Conservation (phyloP, 768 basidiomycete genomes). For the Suillus variegatus region DNA sequence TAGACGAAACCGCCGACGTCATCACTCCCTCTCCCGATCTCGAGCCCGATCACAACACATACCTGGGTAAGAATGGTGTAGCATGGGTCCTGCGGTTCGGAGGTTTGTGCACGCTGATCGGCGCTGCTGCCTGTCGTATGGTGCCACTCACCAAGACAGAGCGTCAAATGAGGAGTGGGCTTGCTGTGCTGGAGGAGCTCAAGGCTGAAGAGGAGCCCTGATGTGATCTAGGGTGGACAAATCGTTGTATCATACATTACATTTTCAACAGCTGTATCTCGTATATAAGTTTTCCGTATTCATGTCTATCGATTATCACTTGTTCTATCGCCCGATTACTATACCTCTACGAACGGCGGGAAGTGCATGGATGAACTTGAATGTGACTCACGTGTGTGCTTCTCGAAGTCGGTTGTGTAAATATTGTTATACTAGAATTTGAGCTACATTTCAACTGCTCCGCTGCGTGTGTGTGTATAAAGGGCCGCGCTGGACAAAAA, state of each 20-base stretch:
- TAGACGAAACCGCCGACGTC: slow-evolving; percentile 50
- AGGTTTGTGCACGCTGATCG: slow-evolving; percentile 79
- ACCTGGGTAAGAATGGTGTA: slow-evolving; percentile 85
- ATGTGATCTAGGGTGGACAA: neutral
- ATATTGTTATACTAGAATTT: too few species aligned
- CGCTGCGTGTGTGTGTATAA: too few species aligned
- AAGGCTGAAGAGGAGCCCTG: slow-evolving; percentile 58
- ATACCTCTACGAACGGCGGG: too few species aligned
- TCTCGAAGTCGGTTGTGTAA: too few species aligned
- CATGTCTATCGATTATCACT: neutral
- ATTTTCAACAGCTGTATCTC: neutral
- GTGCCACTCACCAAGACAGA: slow-evolving; percentile 91
- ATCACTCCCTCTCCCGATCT: slow-evolving; percentile 31
- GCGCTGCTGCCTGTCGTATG: slow-evolving; percentile 75
- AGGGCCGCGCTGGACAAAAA: too few species aligned
- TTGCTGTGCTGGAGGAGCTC: slow-evolving; percentile 78
- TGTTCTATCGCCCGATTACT: neutral
- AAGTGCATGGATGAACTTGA: too few species aligned
- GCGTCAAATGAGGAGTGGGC: slow-evolving; percentile 81
- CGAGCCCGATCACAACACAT: slow-evolving; percentile 51
- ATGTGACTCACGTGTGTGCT: too few species aligned
- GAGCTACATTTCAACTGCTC: too few species aligned
- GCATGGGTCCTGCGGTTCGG: slow-evolving; percentile 95
- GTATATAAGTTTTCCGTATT: slow-evolving; percentile 7
- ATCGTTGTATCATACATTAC: neutral